Evolutionary conservation across 1,139 yeast genomes (phyloP), one percentile per base, ranked within the genome.

Genomic region (Protomyces arabidopsidicola): DNA sequence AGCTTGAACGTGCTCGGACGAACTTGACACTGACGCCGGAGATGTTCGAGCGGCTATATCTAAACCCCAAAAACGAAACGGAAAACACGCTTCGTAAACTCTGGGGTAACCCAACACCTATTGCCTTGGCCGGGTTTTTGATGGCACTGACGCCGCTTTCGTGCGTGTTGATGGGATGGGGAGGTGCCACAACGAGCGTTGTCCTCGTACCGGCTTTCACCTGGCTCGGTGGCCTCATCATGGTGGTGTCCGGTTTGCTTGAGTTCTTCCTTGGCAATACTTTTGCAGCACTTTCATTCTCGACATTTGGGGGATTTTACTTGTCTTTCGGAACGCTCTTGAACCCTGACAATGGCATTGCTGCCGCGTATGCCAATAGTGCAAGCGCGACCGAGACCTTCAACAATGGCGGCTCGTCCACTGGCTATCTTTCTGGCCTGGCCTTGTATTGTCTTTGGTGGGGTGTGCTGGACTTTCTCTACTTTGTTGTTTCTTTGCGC

Each of bases 291-390:
- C 82, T 85, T 42, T 87, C 85, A 8, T 82, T 87, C 72, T 77
- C 84, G 58, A 82, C 87, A 64, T 87, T 85, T 72, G 91, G 91
- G 60, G 89, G 88, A 9, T 87, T 86, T 75, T 87, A 91, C 88
- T 76, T 86, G 65, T 77, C 86, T 22, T 86, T 81, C 72, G 85
- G 86, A 34, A 82, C 86, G 54, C 79, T 86, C 53, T 73, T 82
- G 65, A 75, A 82, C 63, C 81, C 83, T 60, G 78, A 79, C 55
- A 86, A 86, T 73, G 85, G 84, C 20, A 80, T 84, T 60, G 72
- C 76, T 1, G 75, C 78, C 3, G 81, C 85, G 24, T 86, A 86
- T 69, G 75, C 74, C 1, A 42, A 42, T 18, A 42, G 48, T 5
- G 76, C 76, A 1, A 73, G 77, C 1, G 53, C 60, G 18, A 51